A percentile compares a stretch with the other conserved stretches of the same genome.
phyloP scores from a whole-genome alignment of 345 rosid genomes.

The Acer campestre region DNA sequence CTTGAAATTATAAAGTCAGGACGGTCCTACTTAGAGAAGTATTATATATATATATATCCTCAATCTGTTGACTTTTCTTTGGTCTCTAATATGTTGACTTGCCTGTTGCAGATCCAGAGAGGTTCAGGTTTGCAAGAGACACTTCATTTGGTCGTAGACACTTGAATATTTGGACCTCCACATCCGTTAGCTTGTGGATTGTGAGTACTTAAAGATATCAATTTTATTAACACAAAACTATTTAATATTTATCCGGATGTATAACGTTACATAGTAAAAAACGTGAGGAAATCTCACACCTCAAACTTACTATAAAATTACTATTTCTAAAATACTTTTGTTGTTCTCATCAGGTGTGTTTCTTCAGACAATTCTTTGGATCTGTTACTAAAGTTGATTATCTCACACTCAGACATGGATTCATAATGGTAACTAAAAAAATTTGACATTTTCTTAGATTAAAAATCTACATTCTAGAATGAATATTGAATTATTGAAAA shows the following conservation, averaged over 20 bases:
- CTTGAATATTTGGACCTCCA: slow-evolving; percentile 67
- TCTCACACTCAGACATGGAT: slow-evolving; percentile 86
- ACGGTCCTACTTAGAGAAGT: too few species aligned
- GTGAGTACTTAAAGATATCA: slow-evolving; percentile 41
- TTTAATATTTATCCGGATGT: too few species aligned
- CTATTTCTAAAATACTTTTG: not conserved
- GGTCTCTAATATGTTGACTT: not conserved
- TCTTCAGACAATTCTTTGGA: slow-evolving; percentile 89
- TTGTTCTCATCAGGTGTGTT: slow-evolving; percentile 60
- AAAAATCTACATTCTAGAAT: not conserved
- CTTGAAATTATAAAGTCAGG: too few species aligned
- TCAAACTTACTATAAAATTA: too few species aligned
- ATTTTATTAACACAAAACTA: not conserved
- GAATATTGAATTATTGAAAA: not conserved
- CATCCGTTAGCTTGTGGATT: slow-evolving; percentile 75
- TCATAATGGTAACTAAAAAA: slow-evolving; percentile 57
- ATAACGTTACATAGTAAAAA: too few species aligned
- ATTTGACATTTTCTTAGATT: not conserved
- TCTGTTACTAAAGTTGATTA: slow-evolving; percentile 91
- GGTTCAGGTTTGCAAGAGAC: slow-evolving; percentile 92
- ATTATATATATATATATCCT: too few species aligned
- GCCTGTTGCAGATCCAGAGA: slow-evolving; percentile 74
- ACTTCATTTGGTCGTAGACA: slow-evolving; percentile 94
- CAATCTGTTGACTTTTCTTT: not conserved
- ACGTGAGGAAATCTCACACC: too few species aligned